A percentile compares a stretch with the other conserved stretches of the same genome.
Conservation (phyloP, 208 protist species). For the Trypanosoma brucei region DNA sequence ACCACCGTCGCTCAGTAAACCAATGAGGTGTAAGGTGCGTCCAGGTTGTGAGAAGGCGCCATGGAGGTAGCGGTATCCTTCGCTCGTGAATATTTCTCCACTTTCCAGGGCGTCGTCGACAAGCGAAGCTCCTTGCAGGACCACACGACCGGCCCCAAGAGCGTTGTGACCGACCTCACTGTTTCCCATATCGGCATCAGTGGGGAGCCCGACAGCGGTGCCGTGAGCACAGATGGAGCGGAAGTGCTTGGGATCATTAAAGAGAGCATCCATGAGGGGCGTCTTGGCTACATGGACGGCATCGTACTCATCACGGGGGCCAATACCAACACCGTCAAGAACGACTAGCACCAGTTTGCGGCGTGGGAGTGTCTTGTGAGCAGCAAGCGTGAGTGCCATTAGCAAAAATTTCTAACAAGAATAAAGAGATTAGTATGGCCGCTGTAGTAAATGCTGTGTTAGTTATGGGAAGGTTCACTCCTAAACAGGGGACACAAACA, state of each 20-base stretch:
- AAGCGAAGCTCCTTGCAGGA: conserved; percentile 91
- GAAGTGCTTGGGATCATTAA: conserved; percentile 52
- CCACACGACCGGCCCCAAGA: conserved; percentile 90
- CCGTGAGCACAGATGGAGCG: conserved; percentile 91
- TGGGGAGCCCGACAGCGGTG: conserved; percentile 90
- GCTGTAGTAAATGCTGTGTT: too few species aligned
- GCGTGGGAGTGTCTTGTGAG: conserved; percentile 65
- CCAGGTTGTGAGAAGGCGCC: conserved; percentile 66
- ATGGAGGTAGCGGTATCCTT: conserved; percentile 87
- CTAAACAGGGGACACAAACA: not conserved
- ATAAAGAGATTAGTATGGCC: conserved; percentile 14
- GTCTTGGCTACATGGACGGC: conserved; percentile 89
- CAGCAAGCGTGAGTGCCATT: conserved; percentile 58
- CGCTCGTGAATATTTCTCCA: conserved; percentile 83
- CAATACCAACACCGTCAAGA: conserved; percentile 88
- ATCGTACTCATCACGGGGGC: conserved; percentile 86
- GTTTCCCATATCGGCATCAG: conserved; percentile 95
- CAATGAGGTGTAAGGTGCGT: conserved; percentile 90
- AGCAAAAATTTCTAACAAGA: conserved; percentile 4
- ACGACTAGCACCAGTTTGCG: conserved; percentile 83
- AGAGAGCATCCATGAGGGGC: conserved; percentile 74
- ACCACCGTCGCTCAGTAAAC: conserved; percentile 92
- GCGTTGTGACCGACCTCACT: conserved; percentile 96
- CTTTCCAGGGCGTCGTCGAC: conserved; percentile 87
- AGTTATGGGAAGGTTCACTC: too few species aligned